Base-by-base conservation (phyloP, 345 rosid species). In the Melastoma malabathricum region DNA sequence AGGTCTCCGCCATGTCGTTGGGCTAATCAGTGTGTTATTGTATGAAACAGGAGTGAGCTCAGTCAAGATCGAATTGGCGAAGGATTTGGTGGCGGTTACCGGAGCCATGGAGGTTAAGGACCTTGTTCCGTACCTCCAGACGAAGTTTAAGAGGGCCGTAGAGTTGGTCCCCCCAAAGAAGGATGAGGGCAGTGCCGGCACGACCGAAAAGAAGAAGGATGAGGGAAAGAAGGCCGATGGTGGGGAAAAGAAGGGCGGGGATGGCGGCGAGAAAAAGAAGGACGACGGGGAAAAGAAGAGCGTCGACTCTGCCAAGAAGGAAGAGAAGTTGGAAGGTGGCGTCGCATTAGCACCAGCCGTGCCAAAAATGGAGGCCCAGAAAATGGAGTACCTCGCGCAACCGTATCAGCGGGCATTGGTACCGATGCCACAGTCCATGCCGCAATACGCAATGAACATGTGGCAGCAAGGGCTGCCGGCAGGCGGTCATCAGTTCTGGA, bases 71-170 rank as follows among this genome's bases (percentile, higher is more conserved):
- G 76, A 71, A 39, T 48, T 12, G 8, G 44, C 51, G 3, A 71
- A 73, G 52, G 75, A 77, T 19, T 44, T 67, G 4, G 72, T 73
- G 13, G 68, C 58, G 46, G 58, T 73, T 18, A 68, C 47, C 19
- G 79, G 79, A 6, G 70, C 75, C 7, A 68, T 70, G 79, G 74
- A 73, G 52, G 50, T 38, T 2, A 73, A 73, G 49, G 64, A 54
- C 17, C 51, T 77, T 6, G 59, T 3, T 1, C 63, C 72, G 8
- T 51, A 56, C 19, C 70, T 76, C 4, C 38, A 34, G 29, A 66
- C 43, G 2, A 76, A 51, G 59, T 59, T 73, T 17, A 65, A 46
- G 54, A 57, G 67, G 31, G 10, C 6, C 20, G 69, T 73, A 18
- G 68, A 68, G 27, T 66, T 73, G 34, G 66, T 61, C 49, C 66